Evolutionary conservation across 2,329 filamentous ascomycete species (phyloP), one percentile per base, ranked within the genome.

Genomic region (Sporothrix phasma): DNA sequence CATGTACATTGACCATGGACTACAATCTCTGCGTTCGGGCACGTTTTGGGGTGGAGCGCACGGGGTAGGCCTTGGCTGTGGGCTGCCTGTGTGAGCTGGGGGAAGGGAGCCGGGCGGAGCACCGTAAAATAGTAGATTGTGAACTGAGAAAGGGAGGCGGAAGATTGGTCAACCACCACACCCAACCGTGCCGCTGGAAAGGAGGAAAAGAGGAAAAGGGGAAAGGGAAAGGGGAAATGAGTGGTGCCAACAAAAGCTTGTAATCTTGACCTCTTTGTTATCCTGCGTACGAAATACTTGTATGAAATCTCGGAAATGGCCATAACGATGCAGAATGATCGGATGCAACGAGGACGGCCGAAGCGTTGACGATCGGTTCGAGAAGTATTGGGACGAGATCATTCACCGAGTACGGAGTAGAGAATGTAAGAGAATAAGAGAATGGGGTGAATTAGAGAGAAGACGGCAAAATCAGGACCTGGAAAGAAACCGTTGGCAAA

Each of bases 181-280:
- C 51, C n/a, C 51, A 37, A 54, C 51, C n/a, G 19, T 39, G 51
- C 51, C 49, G 49, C 31, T 54, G 31, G 51, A n/a, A 54, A 54
- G 47, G 19, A 17, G 47, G 29, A 5, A 34, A 10, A 34, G n/a
- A n/a, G n/a, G n/a, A n/a, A n/a, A n/a, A n/a, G n/a, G n/a, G n/a
- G n/a, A n/a, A n/a, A n/a, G n/a, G n/a, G n/a, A n/a, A n/a, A n/a
- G n/a, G n/a, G n/a, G n/a, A n/a, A n/a, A n/a, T n/a, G n/a, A n/a
- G 19, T 31, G 31, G 31, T 39, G 7, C 31, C 51, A 37, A 22
- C 29, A 24, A 19, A 37, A n/a, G 34, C 47, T 15, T 54, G 51
- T 39, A 22, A 37, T 10, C 31, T 54, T 37, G 24, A 31, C 31
- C 19, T 22, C 15, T 37, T 54, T 22, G 3, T 24, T 11, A 24